These are phyloP conservation scores for Hypholoma sublateritium DNA, from an alignment of 768 basidiomycete species.

Conservation along the genomic window DNA sequence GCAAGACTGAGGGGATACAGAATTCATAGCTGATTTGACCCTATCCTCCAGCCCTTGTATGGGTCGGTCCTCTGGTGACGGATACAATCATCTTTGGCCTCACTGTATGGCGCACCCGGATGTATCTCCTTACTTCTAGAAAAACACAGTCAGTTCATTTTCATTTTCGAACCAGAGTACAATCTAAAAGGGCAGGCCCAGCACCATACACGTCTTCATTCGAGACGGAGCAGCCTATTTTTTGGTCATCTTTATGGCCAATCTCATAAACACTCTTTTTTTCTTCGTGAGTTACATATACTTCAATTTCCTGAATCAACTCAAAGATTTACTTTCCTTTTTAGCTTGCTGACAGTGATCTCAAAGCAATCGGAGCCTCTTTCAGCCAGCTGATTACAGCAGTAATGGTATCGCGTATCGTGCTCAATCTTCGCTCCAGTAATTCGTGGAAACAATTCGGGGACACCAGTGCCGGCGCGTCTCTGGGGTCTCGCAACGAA, in stretches of 20 bases:
- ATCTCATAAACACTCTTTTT: conserved; percentile 17
- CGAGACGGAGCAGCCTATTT: conserved; percentile 21
- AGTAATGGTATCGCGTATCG: conserved; percentile 28
- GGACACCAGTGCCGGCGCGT: not conserved
- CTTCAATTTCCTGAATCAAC: not conserved
- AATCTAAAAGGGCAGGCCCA: not conserved
- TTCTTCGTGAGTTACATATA: conserved; percentile 17
- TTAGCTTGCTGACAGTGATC: conserved; percentile 12
- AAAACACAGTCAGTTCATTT: conserved; percentile 7
- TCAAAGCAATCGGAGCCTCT: conserved; percentile 30
- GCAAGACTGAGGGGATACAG: not conserved
- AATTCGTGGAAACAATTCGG: not conserved
- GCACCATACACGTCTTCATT: conserved; percentile 17
- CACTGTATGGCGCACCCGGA: conserved; percentile 18
- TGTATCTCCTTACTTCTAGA: conserved; percentile 9
- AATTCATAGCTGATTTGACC: not conserved
- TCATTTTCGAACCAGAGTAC: not conserved
- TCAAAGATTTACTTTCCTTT: not conserved
- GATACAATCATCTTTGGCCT: conserved; percentile 18
- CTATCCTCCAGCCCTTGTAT: conserved; percentile 11
- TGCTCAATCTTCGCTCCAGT: conserved; percentile 26
- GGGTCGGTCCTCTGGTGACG: conserved; percentile 16
- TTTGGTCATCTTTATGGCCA: conserved; percentile 17
- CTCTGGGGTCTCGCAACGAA: not conserved
- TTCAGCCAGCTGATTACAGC: conserved; percentile 30